Percentiles rank a stretch among this genome's conserved stretches.
Conservation (phyloP, 129 eudicot species). For the Chrysanthemum seticuspe region DNA sequence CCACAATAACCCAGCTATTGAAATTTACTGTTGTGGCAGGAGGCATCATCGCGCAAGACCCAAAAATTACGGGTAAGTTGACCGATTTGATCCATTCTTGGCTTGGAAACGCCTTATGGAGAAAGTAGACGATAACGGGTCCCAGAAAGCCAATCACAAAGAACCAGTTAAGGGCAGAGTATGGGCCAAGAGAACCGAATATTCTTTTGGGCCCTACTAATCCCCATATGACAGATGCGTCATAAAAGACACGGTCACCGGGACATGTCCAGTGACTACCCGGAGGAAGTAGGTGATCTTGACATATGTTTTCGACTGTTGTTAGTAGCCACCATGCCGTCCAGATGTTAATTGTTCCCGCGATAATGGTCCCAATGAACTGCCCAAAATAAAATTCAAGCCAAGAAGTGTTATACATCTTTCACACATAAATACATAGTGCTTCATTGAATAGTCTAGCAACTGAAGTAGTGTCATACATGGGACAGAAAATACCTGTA, state of each 20-base stretch:
- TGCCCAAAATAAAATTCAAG: conserved; percentile 8
- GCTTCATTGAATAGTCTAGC: too few relatives aligned
- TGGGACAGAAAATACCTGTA: conserved; percentile 51
- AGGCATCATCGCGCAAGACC: conserved; percentile 57
- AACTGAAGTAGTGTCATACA: too few relatives aligned
- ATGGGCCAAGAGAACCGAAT: conserved; percentile 60
- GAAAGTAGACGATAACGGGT: conserved; percentile 49
- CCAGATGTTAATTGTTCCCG: conserved; percentile 60
- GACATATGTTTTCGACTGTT: conserved; percentile 51
- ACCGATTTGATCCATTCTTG: conserved; percentile 57
- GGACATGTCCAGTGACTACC: conserved; percentile 85
- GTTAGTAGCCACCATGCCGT: conserved; percentile 77
- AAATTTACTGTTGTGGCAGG: conserved; percentile 61
- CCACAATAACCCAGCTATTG: conserved; percentile 61
- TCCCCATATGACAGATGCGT: conserved; percentile 84
- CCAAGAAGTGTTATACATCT: neutral
- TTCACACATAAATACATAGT: neutral
- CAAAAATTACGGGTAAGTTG: conserved; percentile 60
- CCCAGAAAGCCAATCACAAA: conserved; percentile 59
- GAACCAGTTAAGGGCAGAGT: conserved; percentile 54
- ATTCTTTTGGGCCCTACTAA: conserved; percentile 64
- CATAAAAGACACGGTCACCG: conserved; percentile 48
- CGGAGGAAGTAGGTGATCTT: conserved; percentile 43
- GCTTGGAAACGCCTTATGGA: conserved; percentile 49
- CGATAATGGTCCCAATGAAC: conserved; percentile 66